phyloP scores from a whole-genome alignment of 495 filamentous ascomycete species.

The Trichocladium uniseriatum region DNA sequence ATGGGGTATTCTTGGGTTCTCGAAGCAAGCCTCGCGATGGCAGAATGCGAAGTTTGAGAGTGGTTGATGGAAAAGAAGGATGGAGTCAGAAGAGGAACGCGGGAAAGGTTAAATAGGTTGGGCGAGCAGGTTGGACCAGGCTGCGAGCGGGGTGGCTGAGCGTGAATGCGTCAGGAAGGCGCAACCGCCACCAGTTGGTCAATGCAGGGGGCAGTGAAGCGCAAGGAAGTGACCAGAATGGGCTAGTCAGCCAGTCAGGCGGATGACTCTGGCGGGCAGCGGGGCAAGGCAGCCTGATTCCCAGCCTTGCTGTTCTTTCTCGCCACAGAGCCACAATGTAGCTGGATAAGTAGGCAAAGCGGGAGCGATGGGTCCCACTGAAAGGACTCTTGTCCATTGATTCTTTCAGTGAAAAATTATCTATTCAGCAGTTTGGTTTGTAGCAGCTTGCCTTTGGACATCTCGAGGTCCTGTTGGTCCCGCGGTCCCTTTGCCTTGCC shows the following conservation, averaged over 20 bases:
- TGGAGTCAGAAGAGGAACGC: conserved; percentile 6
- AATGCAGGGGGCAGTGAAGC: conserved; percentile 19
- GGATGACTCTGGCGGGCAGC: conserved; percentile 18
- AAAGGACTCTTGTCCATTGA: too few relatives aligned
- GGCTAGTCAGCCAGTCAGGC: conserved; percentile 14
- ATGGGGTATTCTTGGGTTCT: conserved; percentile 4
- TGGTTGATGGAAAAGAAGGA: conserved; percentile 7
- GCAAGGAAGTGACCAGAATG: conserved; percentile 24
- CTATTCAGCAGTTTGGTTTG: not conserved
- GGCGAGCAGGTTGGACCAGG: conserved; percentile 27
- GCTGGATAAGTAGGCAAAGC: conserved; percentile 15
- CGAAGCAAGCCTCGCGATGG: conserved; percentile 16
- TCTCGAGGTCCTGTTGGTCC: too few relatives aligned
- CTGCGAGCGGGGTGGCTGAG: conserved; percentile 26
- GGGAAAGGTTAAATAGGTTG: conserved; percentile 18
- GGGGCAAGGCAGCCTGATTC: conserved; percentile 12
- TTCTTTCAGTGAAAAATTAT: too few relatives aligned
- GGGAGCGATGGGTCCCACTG: too few relatives aligned
- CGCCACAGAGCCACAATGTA: conserved; percentile 5
- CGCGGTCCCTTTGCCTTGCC: not conserved
- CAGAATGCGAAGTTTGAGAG: conserved; percentile 15
- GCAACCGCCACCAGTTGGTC: conserved; percentile 27
- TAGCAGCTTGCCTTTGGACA: too few relatives aligned
- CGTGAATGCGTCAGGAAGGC: conserved; percentile 26
- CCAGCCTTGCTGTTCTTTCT: conserved; percentile 7